Base-by-base conservation (phyloP, 495 filamentous ascomycete species). In the Daldinia decipiens region DNA sequence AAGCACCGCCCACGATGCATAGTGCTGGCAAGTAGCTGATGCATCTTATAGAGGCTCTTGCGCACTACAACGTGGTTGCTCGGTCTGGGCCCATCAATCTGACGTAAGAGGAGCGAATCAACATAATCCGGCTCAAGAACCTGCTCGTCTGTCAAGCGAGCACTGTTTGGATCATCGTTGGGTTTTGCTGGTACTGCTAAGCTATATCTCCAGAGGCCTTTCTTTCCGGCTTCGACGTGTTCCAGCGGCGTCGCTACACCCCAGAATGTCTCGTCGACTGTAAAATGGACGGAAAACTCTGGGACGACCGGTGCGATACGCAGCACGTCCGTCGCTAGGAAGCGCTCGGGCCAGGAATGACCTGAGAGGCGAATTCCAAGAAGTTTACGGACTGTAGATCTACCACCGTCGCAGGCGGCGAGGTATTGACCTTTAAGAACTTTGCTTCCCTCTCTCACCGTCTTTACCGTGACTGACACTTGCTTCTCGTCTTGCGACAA, bases 11-110 rank as follows among this genome's bases (percentile, higher is more conserved):
- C 62, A 6, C 62, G 62, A 47, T 65, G 62, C 62, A 65, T 65
- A 2, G 62, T 65, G 26, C 62, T 65, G 11, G 53, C 62, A 5
- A 65, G 62, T 19, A 65, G 45, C 27, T 65, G 62, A 32, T 65
- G 62, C 62, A 65, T 65, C 21, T 65, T 65, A 27, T 65, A 65
- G n/a, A 65, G 19, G 38, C 62, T 65, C 52, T 65, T 65, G 5
- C 62, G 62, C 19, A 65, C 39, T 39, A 65, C 62, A 0, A 57
- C 53, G 8, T 65, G 62, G 8, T 57, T 40, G 4, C 38, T 65
- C 17, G 62, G 62, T 7, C 62, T 53, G 12, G 62, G 62, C 11
- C 62, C 62, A 39, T 65, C 62, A 8, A 65, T 57, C 31, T 65
- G 62, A 0, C 62, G 62, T 7, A 65, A 19, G 29, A 65, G 62